A percentile compares a stretch with the other conserved stretches of the same genome.
Conservation (phyloP, 441 rosid species). For the Gossypium davidsonii region DNA sequence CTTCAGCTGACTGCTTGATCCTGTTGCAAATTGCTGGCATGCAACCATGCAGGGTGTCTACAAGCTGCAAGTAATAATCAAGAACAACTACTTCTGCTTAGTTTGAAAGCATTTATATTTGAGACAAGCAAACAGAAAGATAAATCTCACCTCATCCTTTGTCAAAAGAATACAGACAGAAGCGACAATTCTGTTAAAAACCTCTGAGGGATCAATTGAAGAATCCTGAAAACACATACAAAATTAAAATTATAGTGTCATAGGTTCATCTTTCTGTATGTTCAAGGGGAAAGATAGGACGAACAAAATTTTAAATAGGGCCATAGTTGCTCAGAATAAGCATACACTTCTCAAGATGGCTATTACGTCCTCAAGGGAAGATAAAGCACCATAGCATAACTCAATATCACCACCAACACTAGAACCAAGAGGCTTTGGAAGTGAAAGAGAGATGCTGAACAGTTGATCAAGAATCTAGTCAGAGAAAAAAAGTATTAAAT, state of each 20-base stretch:
- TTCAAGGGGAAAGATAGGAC: not conserved
- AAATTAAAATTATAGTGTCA: not conserved
- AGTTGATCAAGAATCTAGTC: constrained; percentile 88
- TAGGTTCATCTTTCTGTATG: not conserved
- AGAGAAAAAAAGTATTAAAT: constrained; percentile 15
- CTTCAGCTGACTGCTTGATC: constrained; percentile 92
- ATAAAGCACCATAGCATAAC: constrained; percentile 69
- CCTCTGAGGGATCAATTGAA: constrained; percentile 98
- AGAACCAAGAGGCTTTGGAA: constrained; percentile 67
- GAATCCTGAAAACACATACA: constrained; percentile 64
- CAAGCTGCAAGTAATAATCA: constrained; percentile 62
- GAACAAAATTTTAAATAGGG: not conserved
- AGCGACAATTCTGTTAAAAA: constrained; percentile 89
- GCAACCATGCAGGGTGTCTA: constrained; percentile 69
- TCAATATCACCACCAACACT: constrained; percentile 54
- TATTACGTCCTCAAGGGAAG: constrained; percentile 97
- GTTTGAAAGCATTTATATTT: not conserved
- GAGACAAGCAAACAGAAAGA: constrained; percentile 8
- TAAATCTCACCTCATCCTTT: constrained; percentile 67
- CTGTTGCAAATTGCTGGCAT: constrained; percentile 82
- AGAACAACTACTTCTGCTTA: constrained; percentile 10
- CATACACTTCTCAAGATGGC: constrained; percentile 93
- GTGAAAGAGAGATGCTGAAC: constrained; percentile 92
- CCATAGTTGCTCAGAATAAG: constrained; percentile 6
- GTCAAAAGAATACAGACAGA: constrained; percentile 71